phyloP scores from a whole-genome alignment of 2,329 filamentous ascomycete genomes.

The Cercospora sesami region DNA sequence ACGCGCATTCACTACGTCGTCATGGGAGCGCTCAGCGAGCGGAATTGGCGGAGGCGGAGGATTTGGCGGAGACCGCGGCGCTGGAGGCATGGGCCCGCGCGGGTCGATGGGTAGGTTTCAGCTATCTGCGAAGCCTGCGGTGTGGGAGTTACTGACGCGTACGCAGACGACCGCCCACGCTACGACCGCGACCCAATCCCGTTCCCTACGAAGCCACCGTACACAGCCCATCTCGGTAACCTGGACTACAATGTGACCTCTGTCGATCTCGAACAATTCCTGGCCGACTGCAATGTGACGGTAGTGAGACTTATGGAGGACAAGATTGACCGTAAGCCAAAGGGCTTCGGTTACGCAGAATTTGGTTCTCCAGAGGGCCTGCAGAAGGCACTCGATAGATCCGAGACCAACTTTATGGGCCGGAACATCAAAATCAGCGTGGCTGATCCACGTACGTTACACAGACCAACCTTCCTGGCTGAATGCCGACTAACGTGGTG shows the following conservation, averaged over 20 bases:
- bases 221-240: constrained; percentile 93
- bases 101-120: constrained; percentile 33
- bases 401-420: constrained; percentile 79
- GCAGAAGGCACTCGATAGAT: constrained; percentile 83
- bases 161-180: constrained; percentile 36
- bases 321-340: constrained; percentile 87
- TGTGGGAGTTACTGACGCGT: constrained; percentile 25
- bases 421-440: constrained; percentile 91
- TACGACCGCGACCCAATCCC: constrained; percentile 71
- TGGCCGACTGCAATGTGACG: constrained; percentile 78
- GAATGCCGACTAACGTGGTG: constrained; percentile 15
- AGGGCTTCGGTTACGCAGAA: constrained; percentile 97
- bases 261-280: constrained; percentile 81
- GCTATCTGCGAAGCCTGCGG: constrained; percentile 7
- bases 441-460: constrained; percentile 90
- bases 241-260: constrained; percentile 90
- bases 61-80: constrained; percentile 23
- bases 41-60: constrained; percentile 27
- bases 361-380: constrained; percentile 84
- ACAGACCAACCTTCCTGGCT: background rate
- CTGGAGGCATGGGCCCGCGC: constrained; percentile 29
- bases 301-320: constrained; percentile 97
- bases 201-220: constrained; percentile 88
- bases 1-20: constrained; percentile 48
- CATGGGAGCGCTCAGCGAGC: constrained; percentile 34